These are phyloP conservation scores for Lobulomyces angularis DNA, from an alignment of 192 early-diverging fungal genomes.

Conservation along the genomic window DNA sequence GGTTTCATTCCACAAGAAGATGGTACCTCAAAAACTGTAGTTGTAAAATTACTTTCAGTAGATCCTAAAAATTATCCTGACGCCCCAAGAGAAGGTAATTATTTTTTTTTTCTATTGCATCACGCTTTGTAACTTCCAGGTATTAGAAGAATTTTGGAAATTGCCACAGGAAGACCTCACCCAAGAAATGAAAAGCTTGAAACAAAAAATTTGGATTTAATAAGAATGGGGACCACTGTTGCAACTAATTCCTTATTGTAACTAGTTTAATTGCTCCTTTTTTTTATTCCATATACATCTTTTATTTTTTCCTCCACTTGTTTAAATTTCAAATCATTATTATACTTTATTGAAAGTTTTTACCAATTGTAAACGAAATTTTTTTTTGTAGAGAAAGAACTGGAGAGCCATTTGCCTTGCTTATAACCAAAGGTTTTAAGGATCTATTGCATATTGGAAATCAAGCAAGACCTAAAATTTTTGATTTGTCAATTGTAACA, in stretches of 20 bases:
- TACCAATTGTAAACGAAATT: too few relatives aligned
- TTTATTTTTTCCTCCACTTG: too few relatives aligned
- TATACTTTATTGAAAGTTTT: too few relatives aligned
- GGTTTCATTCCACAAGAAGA: constrained; percentile 42
- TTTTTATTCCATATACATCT: too few relatives aligned
- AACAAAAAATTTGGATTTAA: constrained; percentile 50
- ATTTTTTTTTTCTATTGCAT: constrained; percentile 42
- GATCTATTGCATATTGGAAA: constrained; percentile 73
- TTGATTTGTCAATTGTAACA: constrained; percentile 75
- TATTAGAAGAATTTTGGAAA: constrained; percentile 32
- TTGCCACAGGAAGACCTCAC: constrained; percentile 54
- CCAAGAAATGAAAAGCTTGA: constrained; percentile 57
- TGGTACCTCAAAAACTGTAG: constrained; percentile 30
- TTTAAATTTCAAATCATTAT: too few relatives aligned
- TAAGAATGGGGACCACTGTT: constrained; percentile 96
- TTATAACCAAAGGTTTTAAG: constrained; percentile 87
- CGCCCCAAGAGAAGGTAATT: constrained; percentile 89
- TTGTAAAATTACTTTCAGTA: constrained; percentile 82
- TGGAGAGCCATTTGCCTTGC: constrained; percentile 74
- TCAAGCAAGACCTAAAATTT: constrained; percentile 87
- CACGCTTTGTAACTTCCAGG: constrained; percentile 1
- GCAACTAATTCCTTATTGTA: constrained; percentile 86
- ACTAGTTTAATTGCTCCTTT: too few relatives aligned
- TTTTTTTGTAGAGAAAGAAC: too few relatives aligned
- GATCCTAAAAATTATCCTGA: constrained; percentile 83